Conservation (phyloP, 2,329 filamentous ascomycete genomes). For the Dryadomyces quercivorus region DNA sequence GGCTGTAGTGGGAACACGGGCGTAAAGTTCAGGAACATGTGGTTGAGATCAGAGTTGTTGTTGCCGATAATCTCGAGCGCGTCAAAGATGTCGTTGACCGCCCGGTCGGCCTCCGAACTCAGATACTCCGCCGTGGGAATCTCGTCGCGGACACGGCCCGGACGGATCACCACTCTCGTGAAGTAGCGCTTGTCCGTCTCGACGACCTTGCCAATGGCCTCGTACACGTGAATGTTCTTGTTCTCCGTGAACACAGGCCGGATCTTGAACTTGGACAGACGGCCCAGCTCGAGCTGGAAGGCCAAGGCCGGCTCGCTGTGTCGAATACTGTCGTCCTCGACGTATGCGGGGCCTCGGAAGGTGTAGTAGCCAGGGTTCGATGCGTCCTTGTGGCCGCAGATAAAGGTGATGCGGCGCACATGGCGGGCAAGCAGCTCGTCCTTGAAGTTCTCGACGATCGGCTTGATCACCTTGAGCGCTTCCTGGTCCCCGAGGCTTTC, state of each 20-base stretch:
- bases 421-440: constrained; percentile 69
- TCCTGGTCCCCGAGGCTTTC: constrained; percentile 76
- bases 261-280: constrained; percentile 94
- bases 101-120: constrained; percentile 88
- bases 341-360: constrained; percentile 83
- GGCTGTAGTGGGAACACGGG: constrained; percentile 90
- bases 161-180: constrained; percentile 86
- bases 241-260: constrained; percentile 98
- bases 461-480: constrained; percentile 60
- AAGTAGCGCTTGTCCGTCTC: constrained; percentile 99
- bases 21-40: constrained; percentile 99
- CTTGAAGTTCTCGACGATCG: constrained; percentile 69
- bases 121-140: constrained; percentile 98
- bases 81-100: constrained; percentile 96
- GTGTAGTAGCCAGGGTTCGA: constrained; percentile 97
- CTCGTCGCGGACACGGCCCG: constrained; percentile 88
- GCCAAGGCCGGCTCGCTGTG: constrained; percentile 93
- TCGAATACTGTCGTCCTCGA: constrained; percentile 90
- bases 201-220: constrained; percentile 86
- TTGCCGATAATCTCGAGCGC: constrained; percentile 97
- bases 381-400: constrained; percentile 87
- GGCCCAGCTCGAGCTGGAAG: constrained; percentile 94
- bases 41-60: constrained; percentile 98
- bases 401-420: constrained; percentile 87
- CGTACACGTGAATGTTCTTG: constrained; percentile 97